A percentile compares a stretch with the other conserved stretches of the same genome.
These are phyloP conservation scores for Lotmaria passim DNA, from an alignment of 208 protist species.

Conservation along the genomic window DNA sequence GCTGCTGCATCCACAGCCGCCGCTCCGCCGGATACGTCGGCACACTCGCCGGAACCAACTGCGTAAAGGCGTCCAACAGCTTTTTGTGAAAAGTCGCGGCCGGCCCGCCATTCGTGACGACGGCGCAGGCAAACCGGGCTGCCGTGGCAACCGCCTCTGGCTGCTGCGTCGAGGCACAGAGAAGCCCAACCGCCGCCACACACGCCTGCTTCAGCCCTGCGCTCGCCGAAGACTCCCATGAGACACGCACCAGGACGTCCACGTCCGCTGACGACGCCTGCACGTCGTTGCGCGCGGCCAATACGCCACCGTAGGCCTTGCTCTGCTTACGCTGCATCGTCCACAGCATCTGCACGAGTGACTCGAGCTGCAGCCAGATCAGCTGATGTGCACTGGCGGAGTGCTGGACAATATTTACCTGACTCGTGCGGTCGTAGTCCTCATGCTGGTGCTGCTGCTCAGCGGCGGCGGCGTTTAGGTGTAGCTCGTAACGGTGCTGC, in stretches of 20 bases:
- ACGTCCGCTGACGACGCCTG: conserved; percentile 51
- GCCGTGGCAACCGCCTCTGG: conserved; percentile 45
- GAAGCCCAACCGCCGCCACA: conserved; percentile 49
- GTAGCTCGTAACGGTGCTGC: conserved; percentile 41
- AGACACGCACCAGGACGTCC: conserved; percentile 63
- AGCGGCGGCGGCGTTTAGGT: conserved; percentile 32
- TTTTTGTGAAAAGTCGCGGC: conserved; percentile 4
- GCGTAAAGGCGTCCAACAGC: conserved; percentile 19
- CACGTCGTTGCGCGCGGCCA: conserved; percentile 44
- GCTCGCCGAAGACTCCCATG: conserved; percentile 57
- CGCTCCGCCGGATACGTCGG: conserved; percentile 34
- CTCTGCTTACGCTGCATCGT: conserved; percentile 79
- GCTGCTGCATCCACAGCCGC: conserved; percentile 45
- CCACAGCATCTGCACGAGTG: conserved; percentile 75
- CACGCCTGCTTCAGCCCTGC: conserved; percentile 56
- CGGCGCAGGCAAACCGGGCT: conserved; percentile 54
- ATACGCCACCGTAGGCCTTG: conserved; percentile 23
- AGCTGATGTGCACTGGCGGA: conserved; percentile 57
- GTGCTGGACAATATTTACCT: conserved; percentile 28
- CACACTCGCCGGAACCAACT: conserved; percentile 3
- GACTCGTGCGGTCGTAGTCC: neutral
- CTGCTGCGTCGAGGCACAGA: conserved; percentile 48
- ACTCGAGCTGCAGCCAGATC: conserved; percentile 74
- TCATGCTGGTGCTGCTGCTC: neutral
- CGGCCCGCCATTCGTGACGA: conserved; percentile 33